phyloP scores from a whole-genome alignment of 768 basidiomycete species.

The Symmetrospora coprosmae region DNA sequence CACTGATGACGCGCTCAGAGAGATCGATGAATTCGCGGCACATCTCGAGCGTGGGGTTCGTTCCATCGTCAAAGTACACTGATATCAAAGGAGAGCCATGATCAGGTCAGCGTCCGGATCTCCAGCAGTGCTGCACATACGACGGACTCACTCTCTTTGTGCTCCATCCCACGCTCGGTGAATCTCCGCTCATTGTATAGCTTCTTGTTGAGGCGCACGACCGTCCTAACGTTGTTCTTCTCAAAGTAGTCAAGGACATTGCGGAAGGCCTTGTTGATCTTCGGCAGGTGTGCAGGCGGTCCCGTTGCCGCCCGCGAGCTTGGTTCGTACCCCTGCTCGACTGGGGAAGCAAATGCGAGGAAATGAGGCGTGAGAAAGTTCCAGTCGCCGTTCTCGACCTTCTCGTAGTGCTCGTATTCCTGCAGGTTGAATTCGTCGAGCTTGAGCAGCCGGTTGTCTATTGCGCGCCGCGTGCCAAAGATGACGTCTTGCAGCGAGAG shows the following conservation, averaged over 20 bases:
- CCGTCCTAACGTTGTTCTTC: conserved; percentile 68
- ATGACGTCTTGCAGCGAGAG: conserved; percentile 81
- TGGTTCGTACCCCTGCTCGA: conserved; percentile 46
- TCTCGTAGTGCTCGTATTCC: conserved; percentile 88
- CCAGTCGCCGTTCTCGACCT: conserved; percentile 89
- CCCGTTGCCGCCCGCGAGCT: not conserved
- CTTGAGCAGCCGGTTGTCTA: conserved; percentile 35
- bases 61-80: conserved; percentile 92
- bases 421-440: conserved; percentile 60
- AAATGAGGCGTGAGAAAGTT: conserved; percentile 71
- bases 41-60: conserved; percentile 91
- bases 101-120: not conserved
- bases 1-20: conserved; percentile 61
- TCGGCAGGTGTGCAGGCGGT: not conserved
- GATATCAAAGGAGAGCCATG: too few relatives aligned
- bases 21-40: conserved; percentile 78
- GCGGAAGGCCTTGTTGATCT: conserved; percentile 61
- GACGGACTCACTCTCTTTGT: conserved; percentile 48
- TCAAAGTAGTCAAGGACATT: conserved; percentile 91
- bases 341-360: conserved; percentile 37
- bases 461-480: conserved; percentile 67
- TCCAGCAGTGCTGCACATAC: conserved; percentile 14
- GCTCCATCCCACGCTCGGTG: conserved; percentile 67
- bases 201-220: conserved; percentile 79
- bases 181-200: conserved; percentile 74